A percentile compares a stretch with the other conserved stretches of the same genome.
Evolutionary conservation across 192 early-diverging fungal species (phyloP).

Genomic region (Entrophospora sp.): DNA sequence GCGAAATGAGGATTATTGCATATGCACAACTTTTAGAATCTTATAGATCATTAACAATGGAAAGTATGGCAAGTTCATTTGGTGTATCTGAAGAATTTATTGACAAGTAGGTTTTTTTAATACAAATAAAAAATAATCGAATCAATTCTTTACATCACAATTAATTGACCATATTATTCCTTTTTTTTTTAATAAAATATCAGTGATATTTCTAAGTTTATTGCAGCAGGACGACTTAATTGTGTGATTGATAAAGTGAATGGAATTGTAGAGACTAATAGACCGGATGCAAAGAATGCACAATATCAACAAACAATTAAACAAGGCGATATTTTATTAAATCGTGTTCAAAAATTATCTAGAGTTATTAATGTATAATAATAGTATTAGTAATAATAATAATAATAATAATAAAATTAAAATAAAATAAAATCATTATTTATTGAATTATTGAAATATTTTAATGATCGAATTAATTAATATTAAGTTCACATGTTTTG

Average conservation of each 20-base stretch:
- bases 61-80: conserved; percentile 95
- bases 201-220: conserved; percentile 89
- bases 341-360: conserved; percentile 91
- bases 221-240: conserved; percentile 92
- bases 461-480: too few species aligned
- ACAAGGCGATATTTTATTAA: conserved; percentile 91
- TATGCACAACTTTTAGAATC: conserved; percentile 95
- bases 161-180: background rate
- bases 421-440: background rate
- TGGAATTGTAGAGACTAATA: conserved; percentile 95
- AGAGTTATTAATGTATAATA: conserved; percentile 82
- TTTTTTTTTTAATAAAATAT: background rate
- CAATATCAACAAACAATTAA: conserved; percentile 97
- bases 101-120: conserved; percentile 56
- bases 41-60: conserved; percentile 87
- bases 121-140: background rate
- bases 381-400: background rate
- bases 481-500: too few species aligned
- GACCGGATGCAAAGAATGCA: conserved; percentile 97
- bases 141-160: too few species aligned
- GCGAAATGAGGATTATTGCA: conserved; percentile 96
- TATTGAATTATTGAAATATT: background rate
- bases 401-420: background rate
- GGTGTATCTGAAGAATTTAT: conserved; percentile 93
- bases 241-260: conserved; percentile 99